Evolutionary conservation across 2,329 filamentous ascomycete genomes (phyloP), one percentile per base, ranked within the genome.

Genomic region (Dactylellina haptotyla): DNA sequence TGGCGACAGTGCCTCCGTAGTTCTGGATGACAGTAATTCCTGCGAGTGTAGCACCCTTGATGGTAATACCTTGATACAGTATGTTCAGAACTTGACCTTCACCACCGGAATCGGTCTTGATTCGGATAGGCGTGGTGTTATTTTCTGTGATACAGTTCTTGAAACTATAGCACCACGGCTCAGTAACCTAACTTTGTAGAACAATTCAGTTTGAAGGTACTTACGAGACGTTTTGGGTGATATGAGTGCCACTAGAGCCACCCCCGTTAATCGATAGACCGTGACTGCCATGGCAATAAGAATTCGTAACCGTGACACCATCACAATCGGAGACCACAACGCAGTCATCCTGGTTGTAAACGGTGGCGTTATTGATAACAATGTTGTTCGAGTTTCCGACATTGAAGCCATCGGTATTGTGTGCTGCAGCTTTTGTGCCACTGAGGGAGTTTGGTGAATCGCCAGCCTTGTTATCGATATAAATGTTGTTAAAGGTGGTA

Each of bases 291-390:
- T 45, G 82, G 80, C 84, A 85, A 76, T 80, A 78, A 8, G 82
- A 80, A 41, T 78, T 80, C 20, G 79, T 82, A 78, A 85, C 84
- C 54, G 80, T 82, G 73, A 85, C 84, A 76, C 83, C 76, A 34
- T 79, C 81, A 1, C 84, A 84, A 2, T 84, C 86, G 80, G 87
- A 88, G 74, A 86, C 78, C 25, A 86, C 86, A 6, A 88, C 81
- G 76, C 86, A 88, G 77, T 88, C 86, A 69, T 88, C 86, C 79
- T 88, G 86, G 81, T 88, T 88, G 78, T 85, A 83, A 59, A 88
- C 82, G 32, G 81, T 82, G 43, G 85, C 84, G 39, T 83, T 83
- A n/a, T 81, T 81, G 73, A 88, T 87, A 65, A 81, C 82, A 23
- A 87, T 81, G 39, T 82, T 82, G 20, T 77, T 81, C 30, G 83